A percentile compares a stretch with the other conserved stretches of the same genome.
These are phyloP conservation scores for Fraxinus velutina DNA, from an alignment of 305 asterid genomes.

Conservation along the genomic window DNA sequence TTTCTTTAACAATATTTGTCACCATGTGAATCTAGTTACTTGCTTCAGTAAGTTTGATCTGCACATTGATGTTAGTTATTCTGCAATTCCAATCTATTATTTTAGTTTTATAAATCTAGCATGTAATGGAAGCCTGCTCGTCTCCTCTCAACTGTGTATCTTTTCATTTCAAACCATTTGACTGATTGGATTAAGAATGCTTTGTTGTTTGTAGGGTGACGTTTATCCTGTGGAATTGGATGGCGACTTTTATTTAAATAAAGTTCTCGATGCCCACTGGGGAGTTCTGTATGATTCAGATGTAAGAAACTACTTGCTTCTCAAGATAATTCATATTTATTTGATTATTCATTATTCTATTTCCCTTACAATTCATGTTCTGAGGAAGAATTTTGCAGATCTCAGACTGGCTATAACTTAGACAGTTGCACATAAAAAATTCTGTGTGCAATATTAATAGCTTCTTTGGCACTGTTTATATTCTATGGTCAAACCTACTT, in stretches of 20 bases:
- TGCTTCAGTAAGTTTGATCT: neutral
- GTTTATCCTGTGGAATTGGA: slow-evolving; percentile 84
- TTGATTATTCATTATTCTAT: slow-evolving; percentile 14
- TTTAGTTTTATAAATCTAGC: neutral
- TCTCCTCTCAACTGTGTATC: slow-evolving; percentile 9
- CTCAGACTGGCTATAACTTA: neutral
- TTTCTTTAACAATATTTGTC: neutral
- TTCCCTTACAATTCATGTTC: slow-evolving; percentile 16
- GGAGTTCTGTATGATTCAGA: slow-evolving; percentile 75
- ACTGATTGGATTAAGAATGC: neutral
- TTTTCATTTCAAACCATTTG: slow-evolving; percentile 8
- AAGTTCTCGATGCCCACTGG: slow-evolving; percentile 90
- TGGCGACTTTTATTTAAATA: slow-evolving; percentile 46
- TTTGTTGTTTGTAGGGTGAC: slow-evolving; percentile 62
- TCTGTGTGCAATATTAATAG: neutral
- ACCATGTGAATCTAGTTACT: neutral
- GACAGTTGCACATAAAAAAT: neutral
- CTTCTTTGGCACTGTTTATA: neutral
- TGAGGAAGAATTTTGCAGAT: neutral
- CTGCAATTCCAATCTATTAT: neutral
- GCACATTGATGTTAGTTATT: neutral
- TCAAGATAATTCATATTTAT: neutral
- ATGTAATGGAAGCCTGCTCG: neutral
- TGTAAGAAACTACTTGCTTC: slow-evolving; percentile 47
- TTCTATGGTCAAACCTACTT: neutral